These are phyloP conservation scores for Cladophialophora bantiana DNA, from an alignment of 2,329 filamentous ascomycete species.

Conservation along the genomic window DNA sequence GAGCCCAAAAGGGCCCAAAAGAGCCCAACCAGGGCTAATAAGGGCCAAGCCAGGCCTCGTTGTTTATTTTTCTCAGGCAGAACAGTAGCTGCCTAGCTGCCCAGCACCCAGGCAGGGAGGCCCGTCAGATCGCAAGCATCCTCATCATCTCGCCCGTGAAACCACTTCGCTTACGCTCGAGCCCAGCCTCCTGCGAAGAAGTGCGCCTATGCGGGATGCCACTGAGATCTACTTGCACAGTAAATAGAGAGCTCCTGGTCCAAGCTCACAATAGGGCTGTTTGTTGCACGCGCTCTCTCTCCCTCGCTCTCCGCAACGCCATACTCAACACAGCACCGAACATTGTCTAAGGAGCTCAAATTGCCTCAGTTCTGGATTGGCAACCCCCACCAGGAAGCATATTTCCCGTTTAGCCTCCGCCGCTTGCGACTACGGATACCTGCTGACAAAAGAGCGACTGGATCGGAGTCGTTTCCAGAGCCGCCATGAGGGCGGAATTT, in stretches of 20 bases:
- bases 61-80: too few species aligned
- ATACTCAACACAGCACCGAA: background rate
- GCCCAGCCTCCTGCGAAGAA: conserved; percentile 1
- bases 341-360: conserved; percentile 1
- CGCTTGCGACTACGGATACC: background rate
- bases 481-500: background rate
- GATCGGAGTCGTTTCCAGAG: background rate
- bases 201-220: background rate
- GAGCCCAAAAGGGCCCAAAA: background rate
- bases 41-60: too few species aligned
- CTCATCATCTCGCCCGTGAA: background rate
- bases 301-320: background rate
- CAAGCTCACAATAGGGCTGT: background rate
- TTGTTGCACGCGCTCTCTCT: background rate
- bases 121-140: background rate
- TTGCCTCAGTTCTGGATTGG: background rate
- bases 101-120: background rate
- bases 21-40: background rate
- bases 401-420: conserved; percentile 5
- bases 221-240: background rate
- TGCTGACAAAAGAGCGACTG: conserved; percentile 1
- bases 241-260: background rate
- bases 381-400: background rate
- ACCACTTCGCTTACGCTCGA: background rate
- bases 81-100: too few species aligned